Evolutionary conservation across 345 rosid genomes (phyloP), one percentile per base, ranked within the genome.

Genomic region (Streptanthus diversifolius): DNA sequence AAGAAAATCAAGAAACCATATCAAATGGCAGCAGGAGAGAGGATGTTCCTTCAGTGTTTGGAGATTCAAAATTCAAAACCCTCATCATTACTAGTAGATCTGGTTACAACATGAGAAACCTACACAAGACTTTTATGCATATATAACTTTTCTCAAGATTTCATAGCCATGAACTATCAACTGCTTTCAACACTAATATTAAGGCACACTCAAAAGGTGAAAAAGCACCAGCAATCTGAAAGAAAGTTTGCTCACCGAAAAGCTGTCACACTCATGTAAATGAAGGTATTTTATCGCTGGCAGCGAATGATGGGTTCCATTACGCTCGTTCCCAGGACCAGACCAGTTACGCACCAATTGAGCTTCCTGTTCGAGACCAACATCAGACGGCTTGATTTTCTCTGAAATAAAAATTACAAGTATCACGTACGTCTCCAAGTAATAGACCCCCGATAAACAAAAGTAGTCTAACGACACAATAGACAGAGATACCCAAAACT

Each of bases 341-440:
- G 85, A 25, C 98, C 96, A 88, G 70, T 79, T 76, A 5, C 90
- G 96, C 24, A 85, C 89, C 59, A 82, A 58, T 60, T 95, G 99
- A 1, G 92, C 95, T 81, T 95, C 99, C 73, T 86, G 95, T 76
- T 91, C 98, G 8, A 93, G 95, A 73, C 97, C 98, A 76, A 93
- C 95, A 77, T 91, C 91, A 66, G 91, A 83, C 15, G 98, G 98
- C 90, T 86, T 93, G 86, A 93, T 88, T 85, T 85, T 87, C 70
- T 93, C 98, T 93, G 97, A 78, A 79, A 81, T 14, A 67, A 64
- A 73, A 74, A 73, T 52, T 29, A 45, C 21, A 53, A 19, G 49
- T 45, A 57, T 73, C 65, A 73, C 1, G 5, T 41, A 52, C 37
- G 12, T n/a, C n/a, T 30, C 37, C 53, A 40, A 75, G 18, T 61